A percentile compares a stretch with the other conserved stretches of the same genome.
Conservation (phyloP, 148 eudicot genomes). For the Camellia lanceoleosa region DNA sequence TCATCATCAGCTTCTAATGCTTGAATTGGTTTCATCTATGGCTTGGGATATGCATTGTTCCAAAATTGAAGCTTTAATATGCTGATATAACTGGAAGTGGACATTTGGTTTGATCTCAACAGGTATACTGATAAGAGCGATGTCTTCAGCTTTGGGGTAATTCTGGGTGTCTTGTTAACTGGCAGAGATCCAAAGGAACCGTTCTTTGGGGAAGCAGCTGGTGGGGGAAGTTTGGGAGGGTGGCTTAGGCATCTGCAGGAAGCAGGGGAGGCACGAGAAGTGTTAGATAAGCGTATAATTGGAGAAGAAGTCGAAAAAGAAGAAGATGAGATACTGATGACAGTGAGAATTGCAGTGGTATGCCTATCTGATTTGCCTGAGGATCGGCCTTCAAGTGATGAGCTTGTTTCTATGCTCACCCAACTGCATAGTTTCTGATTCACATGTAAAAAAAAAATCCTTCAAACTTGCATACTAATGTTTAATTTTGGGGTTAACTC, state of each 20-base stretch:
- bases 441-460: not conserved
- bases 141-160: conserved; percentile 81
- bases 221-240: conserved; percentile 66
- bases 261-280: conserved; percentile 69
- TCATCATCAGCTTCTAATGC: not conserved
- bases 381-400: conserved; percentile 86
- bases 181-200: conserved; percentile 77
- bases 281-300: conserved; percentile 65
- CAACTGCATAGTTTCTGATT: conserved; percentile 77
- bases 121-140: conserved; percentile 91
- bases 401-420: conserved; percentile 89
- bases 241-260: conserved; percentile 84
- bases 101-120: not conserved
- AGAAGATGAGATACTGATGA: conserved; percentile 74
- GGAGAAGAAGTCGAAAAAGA: conserved; percentile 59
- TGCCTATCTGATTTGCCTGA: conserved; percentile 82
- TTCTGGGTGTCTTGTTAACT: conserved; percentile 66
- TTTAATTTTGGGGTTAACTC: no score
- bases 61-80: not conserved
- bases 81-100: not conserved
- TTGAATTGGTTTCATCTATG: not conserved
- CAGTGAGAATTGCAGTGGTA: conserved; percentile 69
- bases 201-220: conserved; percentile 56
- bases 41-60: not conserved
- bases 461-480: not conserved